Evolutionary conservation across 805 yeast species (phyloP), one percentile per base, ranked within the genome.

Genomic region (Metschnikowia peoriensis): DNA sequence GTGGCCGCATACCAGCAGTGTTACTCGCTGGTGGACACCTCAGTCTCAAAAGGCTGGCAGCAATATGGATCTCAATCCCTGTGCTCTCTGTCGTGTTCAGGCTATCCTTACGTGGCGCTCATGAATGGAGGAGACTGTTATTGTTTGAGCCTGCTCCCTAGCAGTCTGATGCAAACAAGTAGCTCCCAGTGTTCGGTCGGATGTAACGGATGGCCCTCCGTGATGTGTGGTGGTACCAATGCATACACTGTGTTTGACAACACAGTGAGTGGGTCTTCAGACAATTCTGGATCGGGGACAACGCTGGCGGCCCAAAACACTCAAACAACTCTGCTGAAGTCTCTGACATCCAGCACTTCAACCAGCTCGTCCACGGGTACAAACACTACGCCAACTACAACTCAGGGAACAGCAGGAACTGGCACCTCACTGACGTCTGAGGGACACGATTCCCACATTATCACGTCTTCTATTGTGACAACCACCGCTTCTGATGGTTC

Each of bases 81-180:
- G 35, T 76, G 80, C 59, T 58, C 65, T 6, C 46, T 41, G 1
- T 41, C 52, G 15, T 76, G 80, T 56, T 60, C 61, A 6, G 58
- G 56, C 41, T 72, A 69, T 49, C 66, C 74, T 4, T 76, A 71
- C 54, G 65, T 72, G 45, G 80, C 78, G 41, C 35, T 75, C 38
- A 61, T 57, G 29, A 57, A 66, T 46, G 79, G 79, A 11, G 59
- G 59, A 41, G 60, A 61, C n/a, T 76, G 80, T 56, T 67, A 61
- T 56, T 76, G 80, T 56, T 70, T 76, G 50, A 55, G 58, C 29
- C 42, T 62, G 7, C 52, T 62, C 37, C 80, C 80, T 2, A 8
- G 52, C 12, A 15, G 44, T 29, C 52, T 49, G 54, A 28, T 44
- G 42, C 35, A 14, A 34, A 47, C 53, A 28, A 10, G 37, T 35